A percentile compares a stretch with the other conserved stretches of the same genome.
These are phyloP conservation scores for Byssothecium circinans DNA, from an alignment of 2,329 filamentous ascomycete species.

Conservation along the genomic window DNA sequence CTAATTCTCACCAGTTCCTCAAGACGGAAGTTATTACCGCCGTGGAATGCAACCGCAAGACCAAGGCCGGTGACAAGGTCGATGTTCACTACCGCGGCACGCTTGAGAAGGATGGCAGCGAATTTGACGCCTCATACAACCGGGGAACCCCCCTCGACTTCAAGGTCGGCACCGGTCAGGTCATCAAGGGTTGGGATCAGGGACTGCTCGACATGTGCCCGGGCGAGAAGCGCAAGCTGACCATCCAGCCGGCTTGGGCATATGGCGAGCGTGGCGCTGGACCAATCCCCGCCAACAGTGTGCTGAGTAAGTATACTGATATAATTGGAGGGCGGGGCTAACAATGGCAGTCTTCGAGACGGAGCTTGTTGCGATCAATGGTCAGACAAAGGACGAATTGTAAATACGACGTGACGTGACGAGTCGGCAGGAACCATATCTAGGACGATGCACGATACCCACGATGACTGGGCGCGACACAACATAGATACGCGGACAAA, in stretches of 20 bases:
- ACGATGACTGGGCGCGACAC: background rate
- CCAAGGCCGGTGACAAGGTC: constrained; percentile 69
- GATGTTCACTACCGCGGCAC: constrained; percentile 88
- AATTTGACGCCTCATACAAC: constrained; percentile 65
- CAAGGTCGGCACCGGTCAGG: constrained; percentile 76
- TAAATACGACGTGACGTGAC: constrained; percentile 16
- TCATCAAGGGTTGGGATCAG: constrained; percentile 96
- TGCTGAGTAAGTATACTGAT: constrained; percentile 61
- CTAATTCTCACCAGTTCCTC: constrained; percentile 55
- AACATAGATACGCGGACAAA: too few species aligned
- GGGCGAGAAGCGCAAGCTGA: constrained; percentile 89
- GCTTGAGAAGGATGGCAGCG: constrained; percentile 66
- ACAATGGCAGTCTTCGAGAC: constrained; percentile 76
- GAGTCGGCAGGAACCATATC: background rate
- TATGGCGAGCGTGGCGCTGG: constrained; percentile 80
- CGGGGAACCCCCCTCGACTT: constrained; percentile 77
- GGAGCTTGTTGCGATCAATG: constrained; percentile 80
- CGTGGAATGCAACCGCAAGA: constrained; percentile 80
- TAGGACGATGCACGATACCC: background rate
- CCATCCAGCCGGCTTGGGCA: constrained; percentile 82
- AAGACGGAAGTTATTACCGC: constrained; percentile 75
- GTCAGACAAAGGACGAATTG: constrained; percentile 58
- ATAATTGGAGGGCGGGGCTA: constrained; percentile 9
- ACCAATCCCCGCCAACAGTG: constrained; percentile 82
- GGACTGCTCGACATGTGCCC: constrained; percentile 94